phyloP scores from a whole-genome alignment of 169 alveolate species.

The Eimeria maxima region DNA sequence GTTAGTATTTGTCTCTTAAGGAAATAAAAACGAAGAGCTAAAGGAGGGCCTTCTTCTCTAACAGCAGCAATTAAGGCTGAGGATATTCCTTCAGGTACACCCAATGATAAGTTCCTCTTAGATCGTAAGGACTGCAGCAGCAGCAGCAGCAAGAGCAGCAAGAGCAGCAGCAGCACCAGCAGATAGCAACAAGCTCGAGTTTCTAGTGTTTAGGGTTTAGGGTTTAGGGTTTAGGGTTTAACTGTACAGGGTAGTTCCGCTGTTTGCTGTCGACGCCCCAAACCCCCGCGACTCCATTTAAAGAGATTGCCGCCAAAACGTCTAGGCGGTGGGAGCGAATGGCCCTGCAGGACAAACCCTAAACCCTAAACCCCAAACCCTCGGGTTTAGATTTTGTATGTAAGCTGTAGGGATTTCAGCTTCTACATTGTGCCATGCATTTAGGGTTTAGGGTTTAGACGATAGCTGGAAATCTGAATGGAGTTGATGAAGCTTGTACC shows the following conservation, averaged over 20 bases:
- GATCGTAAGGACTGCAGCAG: slow-evolving; percentile 5
- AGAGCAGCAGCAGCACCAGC: neutral
- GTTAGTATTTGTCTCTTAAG: neutral
- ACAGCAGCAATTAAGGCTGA: slow-evolving; percentile 24
- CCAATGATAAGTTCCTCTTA: neutral
- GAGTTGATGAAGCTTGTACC: too few species aligned
- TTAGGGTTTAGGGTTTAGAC: slow-evolving; percentile 6
- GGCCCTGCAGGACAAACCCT: slow-evolving; percentile 29
- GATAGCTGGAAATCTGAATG: too few species aligned
- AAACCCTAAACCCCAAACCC: slow-evolving; percentile 37
- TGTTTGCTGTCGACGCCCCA: slow-evolving; percentile 45
- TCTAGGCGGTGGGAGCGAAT: slow-evolving; percentile 5
- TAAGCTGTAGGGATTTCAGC: too few species aligned
- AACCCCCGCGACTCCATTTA: slow-evolving; percentile 5
- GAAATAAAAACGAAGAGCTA: neutral
- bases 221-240: slow-evolving; percentile 34
- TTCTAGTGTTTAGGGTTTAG: slow-evolving; percentile 47
- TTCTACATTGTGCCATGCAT: neutral
- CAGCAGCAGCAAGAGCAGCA: neutral
- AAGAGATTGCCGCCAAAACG: slow-evolving; percentile 26
- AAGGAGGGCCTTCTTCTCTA: slow-evolving; percentile 6
- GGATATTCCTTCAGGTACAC: neutral
- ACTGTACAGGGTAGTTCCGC: slow-evolving; percentile 40
- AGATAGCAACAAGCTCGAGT: neutral
- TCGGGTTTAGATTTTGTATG: neutral